Evolutionary conservation across 2,329 filamentous ascomycete genomes (phyloP).

Genomic region (Curvularia eragrostidis): DNA sequence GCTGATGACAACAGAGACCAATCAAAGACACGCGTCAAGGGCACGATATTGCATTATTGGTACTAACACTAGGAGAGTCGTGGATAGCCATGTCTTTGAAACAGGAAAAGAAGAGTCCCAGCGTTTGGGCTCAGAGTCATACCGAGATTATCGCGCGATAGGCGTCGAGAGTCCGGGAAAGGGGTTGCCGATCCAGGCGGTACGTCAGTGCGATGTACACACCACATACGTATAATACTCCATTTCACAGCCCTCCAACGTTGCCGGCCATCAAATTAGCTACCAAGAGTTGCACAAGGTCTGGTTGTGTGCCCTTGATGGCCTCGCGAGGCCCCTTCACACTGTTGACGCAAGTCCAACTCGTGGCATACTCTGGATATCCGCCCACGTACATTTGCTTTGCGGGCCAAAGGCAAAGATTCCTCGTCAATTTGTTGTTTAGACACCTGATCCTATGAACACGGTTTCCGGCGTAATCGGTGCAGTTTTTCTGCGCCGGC

Average conservation of each 20-base stretch:
- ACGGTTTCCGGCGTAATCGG: background rate
- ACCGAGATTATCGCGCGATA: constrained; percentile 1
- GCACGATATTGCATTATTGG: background rate
- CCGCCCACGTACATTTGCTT: background rate
- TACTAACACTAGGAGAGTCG: background rate
- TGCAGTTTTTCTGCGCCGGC: background rate
- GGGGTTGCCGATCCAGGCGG: constrained; percentile 20
- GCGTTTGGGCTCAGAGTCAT: background rate
- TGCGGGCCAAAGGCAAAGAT: background rate
- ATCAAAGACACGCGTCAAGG: background rate
- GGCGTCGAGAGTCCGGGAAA: background rate
- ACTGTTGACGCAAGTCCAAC: background rate
- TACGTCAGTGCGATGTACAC: constrained; percentile 17
- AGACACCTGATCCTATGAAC: background rate
- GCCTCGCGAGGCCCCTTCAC: background rate
- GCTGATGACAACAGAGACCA: background rate
- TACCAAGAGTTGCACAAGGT: background rate
- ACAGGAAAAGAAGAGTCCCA: background rate
- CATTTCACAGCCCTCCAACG: constrained; percentile 26
- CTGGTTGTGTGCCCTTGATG: background rate
- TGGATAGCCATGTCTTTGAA: background rate
- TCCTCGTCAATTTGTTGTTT: background rate
- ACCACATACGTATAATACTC: constrained; percentile 15
- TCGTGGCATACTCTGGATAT: background rate
- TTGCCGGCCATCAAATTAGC: background rate